These are phyloP conservation scores for Fusarium sulawesiense DNA, from an alignment of 2,329 filamentous ascomycete genomes.

Conservation along the genomic window DNA sequence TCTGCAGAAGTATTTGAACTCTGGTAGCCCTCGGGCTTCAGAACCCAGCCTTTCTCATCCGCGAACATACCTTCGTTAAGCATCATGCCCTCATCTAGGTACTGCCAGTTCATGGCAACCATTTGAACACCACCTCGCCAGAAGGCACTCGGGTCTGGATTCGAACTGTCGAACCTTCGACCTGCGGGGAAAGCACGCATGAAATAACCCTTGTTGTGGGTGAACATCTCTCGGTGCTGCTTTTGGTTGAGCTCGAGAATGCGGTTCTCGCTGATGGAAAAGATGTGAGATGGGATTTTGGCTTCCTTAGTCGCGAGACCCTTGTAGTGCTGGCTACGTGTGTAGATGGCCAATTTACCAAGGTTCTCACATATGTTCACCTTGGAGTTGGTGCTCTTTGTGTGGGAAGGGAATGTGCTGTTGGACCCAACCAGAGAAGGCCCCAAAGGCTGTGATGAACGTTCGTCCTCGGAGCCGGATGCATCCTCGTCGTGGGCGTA, in stretches of 20 bases:
- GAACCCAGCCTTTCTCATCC: conserved; percentile 82
- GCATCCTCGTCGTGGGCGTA: conserved; percentile 52
- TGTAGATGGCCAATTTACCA: conserved; percentile 84
- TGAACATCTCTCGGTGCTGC: conserved; percentile 79
- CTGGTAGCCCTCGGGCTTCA: conserved; percentile 83
- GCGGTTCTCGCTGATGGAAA: conserved; percentile 86
- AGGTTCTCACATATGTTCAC: conserved; percentile 75
- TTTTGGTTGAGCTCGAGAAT: conserved; percentile 71
- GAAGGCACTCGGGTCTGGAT: conserved; percentile 90
- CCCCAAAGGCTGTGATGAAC: conserved; percentile 23
- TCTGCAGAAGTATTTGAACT: conserved; percentile 55
- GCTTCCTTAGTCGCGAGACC: conserved; percentile 73
- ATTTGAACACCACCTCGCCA: conserved; percentile 97
- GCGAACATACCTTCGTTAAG: conserved; percentile 98
- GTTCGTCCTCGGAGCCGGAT: conserved; percentile 60
- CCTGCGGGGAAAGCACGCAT: conserved; percentile 93
- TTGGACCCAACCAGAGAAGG: conserved; percentile 26
- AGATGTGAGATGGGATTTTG: conserved; percentile 75
- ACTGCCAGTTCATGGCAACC: conserved; percentile 98
- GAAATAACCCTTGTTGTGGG: conserved; percentile 87
- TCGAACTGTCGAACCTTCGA: conserved; percentile 85
- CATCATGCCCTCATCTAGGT: conserved; percentile 92
- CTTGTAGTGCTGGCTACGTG: conserved; percentile 84
- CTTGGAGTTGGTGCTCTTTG: conserved; percentile 62
- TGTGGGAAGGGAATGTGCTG: conserved; percentile 24